A percentile compares a stretch with the other conserved stretches of the same genome.
Conservation (phyloP, 2,329 filamentous ascomycete genomes). For the Sporothrix phasma region DNA sequence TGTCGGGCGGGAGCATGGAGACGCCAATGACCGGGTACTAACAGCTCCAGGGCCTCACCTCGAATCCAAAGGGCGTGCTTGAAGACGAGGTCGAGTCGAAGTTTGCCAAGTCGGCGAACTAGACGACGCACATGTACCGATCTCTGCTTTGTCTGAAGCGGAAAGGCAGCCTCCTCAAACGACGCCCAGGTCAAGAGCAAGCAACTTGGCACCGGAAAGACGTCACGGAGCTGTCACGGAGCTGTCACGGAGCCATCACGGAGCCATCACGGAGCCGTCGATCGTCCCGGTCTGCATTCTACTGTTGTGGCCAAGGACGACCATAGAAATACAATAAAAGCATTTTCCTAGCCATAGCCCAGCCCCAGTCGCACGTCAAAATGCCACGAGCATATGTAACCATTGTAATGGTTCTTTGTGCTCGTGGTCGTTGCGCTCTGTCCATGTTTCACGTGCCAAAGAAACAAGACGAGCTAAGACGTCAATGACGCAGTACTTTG, state of each 20-base stretch:
- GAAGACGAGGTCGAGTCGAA: slow-evolving; percentile 52
- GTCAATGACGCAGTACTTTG: slow-evolving; percentile 5
- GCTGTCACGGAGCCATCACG: too few species aligned
- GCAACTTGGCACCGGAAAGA: neutral
- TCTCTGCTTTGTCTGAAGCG: too few species aligned
- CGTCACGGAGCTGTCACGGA: too few species aligned
- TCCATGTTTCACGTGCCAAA: neutral
- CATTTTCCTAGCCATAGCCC: neutral
- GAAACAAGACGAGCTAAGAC: neutral
- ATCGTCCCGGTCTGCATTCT: too few species aligned
- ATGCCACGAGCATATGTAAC: too few species aligned
- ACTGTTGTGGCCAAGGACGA: too few species aligned
- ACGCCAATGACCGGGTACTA: neutral
- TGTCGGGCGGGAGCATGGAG: neutral
- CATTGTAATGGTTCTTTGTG: neutral
- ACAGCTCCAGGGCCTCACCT: slow-evolving; percentile 31
- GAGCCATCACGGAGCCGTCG: too few species aligned
- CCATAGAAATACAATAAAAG: neutral
- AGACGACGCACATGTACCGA: too few species aligned
- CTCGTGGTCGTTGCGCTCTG: neutral
- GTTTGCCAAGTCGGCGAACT: slow-evolving; percentile 40
- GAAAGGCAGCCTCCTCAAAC: neutral
- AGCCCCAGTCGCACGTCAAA: too few species aligned
- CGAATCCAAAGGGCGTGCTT: slow-evolving; percentile 57
- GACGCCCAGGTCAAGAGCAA: neutral